These are phyloP conservation scores for Globisporangium nagaii DNA, from an alignment of 352 stramenopile species.

Conservation along the genomic window DNA sequence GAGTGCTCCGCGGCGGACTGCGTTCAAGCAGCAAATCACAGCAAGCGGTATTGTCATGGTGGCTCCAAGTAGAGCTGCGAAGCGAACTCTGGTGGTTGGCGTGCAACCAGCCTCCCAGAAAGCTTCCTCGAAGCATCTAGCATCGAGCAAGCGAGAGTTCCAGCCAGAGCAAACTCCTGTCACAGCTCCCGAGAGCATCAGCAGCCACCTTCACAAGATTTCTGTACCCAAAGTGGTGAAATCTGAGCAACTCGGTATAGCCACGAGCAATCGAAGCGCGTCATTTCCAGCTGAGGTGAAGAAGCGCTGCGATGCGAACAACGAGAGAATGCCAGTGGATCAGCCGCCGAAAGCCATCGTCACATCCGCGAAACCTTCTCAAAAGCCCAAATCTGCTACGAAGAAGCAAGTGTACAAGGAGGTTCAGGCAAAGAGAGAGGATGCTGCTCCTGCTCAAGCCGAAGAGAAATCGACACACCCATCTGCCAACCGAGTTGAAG, in stretches of 20 bases:
- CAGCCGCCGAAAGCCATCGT: neutral
- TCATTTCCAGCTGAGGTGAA: neutral
- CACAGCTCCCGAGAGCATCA: neutral
- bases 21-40: conserved; percentile 1
- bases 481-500: neutral
- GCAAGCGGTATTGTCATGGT: neutral
- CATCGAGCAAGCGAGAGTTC: neutral
- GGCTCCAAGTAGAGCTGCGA: neutral
- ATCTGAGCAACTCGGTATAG: neutral
- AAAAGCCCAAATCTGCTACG: neutral
- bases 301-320: neutral
- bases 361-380: neutral
- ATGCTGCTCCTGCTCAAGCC: neutral
- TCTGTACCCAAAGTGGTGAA: neutral
- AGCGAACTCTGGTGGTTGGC: conserved; percentile 3
- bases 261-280: neutral
- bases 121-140: neutral
- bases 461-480: neutral
- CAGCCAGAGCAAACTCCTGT: neutral
- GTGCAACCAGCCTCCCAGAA: neutral
- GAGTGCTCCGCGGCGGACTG: neutral
- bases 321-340: neutral
- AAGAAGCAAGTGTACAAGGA: neutral
- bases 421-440: neutral
- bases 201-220: neutral